These are phyloP conservation scores for Babesia gibsoni DNA, from an alignment of 169 alveolate genomes.

Conservation along the genomic window DNA sequence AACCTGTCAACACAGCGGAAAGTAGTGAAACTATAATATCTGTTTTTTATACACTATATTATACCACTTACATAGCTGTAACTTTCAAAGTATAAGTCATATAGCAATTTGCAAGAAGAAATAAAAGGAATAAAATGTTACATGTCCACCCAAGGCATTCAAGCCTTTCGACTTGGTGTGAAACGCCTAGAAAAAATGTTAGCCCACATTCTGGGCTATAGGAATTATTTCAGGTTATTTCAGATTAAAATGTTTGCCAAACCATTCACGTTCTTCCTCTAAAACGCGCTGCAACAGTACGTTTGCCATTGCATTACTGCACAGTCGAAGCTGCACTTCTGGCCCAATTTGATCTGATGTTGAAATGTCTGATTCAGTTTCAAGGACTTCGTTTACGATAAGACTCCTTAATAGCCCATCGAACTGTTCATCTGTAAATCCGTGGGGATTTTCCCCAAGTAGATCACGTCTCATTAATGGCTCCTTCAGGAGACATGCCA, in stretches of 20 bases:
- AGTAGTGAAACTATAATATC: too few species aligned
- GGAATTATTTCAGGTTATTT: too few species aligned
- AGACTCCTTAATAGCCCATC: slow-evolving; percentile 18
- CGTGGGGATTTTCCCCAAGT: slow-evolving; percentile 32
- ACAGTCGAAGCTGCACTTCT: slow-evolving; percentile 13
- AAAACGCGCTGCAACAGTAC: slow-evolving; percentile 27
- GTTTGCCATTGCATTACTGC: slow-evolving; percentile 20
- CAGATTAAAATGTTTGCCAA: slow-evolving; percentile 8
- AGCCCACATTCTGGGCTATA: too few species aligned
- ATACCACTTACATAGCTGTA: too few species aligned
- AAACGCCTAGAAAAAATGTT: too few species aligned
- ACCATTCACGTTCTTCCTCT: slow-evolving; percentile 47
- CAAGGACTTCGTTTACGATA: slow-evolving; percentile 28
- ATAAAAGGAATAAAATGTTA: too few species aligned
- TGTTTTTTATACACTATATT: too few species aligned
- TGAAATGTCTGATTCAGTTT: slow-evolving; percentile 11
- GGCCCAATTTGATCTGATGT: slow-evolving; percentile 1
- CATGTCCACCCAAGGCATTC: too few species aligned
- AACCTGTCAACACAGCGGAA: too few species aligned
- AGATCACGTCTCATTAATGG: slow-evolving; percentile 24
- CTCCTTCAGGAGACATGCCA: slow-evolving; percentile 21
- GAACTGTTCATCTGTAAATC: slow-evolving; percentile 17
- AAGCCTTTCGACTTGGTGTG: too few species aligned
- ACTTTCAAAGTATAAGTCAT: too few species aligned
- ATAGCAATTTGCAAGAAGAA: too few species aligned